Percentiles rank a stretch among this genome's conserved stretches.
Conservation (phyloP, 345 rosid genomes). For the Citropsis articulata region DNA sequence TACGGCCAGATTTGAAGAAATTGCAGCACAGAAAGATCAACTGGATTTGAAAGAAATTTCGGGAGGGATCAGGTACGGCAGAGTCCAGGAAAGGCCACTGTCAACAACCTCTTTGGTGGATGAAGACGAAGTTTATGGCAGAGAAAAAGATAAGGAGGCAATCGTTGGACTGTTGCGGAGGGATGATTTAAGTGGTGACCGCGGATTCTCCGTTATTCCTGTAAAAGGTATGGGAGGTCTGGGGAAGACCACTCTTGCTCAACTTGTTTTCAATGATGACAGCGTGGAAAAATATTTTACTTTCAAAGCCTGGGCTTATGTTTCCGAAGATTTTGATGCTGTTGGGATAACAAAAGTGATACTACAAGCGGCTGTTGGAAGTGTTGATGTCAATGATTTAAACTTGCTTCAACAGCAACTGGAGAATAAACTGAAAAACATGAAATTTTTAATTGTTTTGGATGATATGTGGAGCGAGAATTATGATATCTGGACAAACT, state of each 20-base stretch:
- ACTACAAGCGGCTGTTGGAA: too few species aligned
- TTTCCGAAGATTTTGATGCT: constrained; percentile 10
- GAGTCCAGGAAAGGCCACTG: background rate
- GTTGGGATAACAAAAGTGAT: background rate
- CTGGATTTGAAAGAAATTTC: background rate
- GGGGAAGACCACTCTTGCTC: constrained; percentile 25
- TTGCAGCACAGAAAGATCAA: background rate
- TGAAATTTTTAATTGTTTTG: constrained; percentile 20
- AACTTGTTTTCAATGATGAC: constrained; percentile 15
- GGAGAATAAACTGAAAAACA: background rate
- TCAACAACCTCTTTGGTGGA: constrained; percentile 14
- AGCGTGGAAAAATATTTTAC: background rate
- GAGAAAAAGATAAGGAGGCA: constrained; percentile 16
- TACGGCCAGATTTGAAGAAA: constrained; percentile 6
- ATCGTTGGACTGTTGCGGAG: background rate
- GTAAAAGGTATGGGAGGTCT: constrained; percentile 25
- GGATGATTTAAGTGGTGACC: background rate
- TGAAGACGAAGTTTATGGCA: constrained; percentile 22
- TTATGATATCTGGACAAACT: background rate
- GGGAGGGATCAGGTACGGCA: background rate
- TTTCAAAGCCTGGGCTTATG: constrained; percentile 12
- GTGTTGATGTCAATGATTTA: background rate
- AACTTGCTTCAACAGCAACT: constrained; percentile 1
- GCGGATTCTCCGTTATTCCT: constrained; percentile 12
- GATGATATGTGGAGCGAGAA: constrained; percentile 24